These are phyloP conservation scores for Eucalyptus fibrosa DNA, from an alignment of 345 rosid species.

Conservation along the genomic window DNA sequence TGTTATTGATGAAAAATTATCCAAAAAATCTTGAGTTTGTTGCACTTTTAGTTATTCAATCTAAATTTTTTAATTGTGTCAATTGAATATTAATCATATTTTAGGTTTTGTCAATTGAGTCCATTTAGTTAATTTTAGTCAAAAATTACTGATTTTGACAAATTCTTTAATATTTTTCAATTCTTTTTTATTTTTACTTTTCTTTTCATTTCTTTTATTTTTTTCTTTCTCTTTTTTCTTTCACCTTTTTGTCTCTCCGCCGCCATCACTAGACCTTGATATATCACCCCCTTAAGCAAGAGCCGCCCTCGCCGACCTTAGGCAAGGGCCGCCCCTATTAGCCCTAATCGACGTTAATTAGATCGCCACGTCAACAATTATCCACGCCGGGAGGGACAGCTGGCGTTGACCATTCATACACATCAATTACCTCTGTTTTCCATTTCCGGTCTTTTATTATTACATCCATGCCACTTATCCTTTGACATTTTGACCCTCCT, in stretches of 20 bases:
- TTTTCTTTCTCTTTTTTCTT: too few species aligned
- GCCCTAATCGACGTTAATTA: too few species aligned
- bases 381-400: neutral
- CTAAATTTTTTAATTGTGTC: too few species aligned
- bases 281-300: neutral
- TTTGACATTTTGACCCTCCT: neutral
- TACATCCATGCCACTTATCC: neutral
- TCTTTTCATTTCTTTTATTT: too few species aligned
- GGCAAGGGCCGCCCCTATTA: neutral
- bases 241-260: neutral
- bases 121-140: rapidly evolving
- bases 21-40: too few species aligned
- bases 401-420: neutral
- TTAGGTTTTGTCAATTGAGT: rapidly evolving
- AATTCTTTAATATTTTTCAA: too few species aligned
- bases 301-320: neutral
- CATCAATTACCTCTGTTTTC: neutral
- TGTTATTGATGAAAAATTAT: neutral
- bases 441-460: too few species aligned
- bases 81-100: neutral
- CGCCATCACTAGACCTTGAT: neutral
- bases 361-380: neutral
- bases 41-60: rapidly evolving
- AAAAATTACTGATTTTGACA: rapidly evolving
- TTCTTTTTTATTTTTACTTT: too few species aligned